Evolutionary conservation across 345 rosid genomes (phyloP).

Genomic region (Geranium rotundifolium): DNA sequence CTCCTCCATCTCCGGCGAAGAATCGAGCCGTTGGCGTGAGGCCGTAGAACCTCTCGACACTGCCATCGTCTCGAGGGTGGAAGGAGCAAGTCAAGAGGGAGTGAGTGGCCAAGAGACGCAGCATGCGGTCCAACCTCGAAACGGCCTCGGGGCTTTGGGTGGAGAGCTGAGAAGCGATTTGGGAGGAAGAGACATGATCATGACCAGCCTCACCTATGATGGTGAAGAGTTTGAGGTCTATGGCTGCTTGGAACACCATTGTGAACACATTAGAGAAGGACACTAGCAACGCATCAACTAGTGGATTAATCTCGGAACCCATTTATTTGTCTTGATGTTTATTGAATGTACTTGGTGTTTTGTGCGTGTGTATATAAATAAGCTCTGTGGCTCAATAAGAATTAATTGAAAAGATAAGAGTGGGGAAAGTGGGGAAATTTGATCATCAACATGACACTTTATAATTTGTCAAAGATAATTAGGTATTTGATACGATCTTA

Average conservation of each 20-base stretch:
- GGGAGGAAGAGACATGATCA: neutral
- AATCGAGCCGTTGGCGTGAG: constrained; percentile 4
- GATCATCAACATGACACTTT: too few species aligned
- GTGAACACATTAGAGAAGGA: too few species aligned
- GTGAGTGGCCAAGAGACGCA: constrained; percentile 9
- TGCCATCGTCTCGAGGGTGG: neutral
- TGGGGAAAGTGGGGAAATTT: too few species aligned
- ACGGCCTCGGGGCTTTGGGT: neutral
- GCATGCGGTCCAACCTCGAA: constrained; percentile 8
- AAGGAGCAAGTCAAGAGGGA: constrained; percentile 8
- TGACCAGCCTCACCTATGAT: constrained; percentile 8
- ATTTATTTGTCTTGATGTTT: too few species aligned
- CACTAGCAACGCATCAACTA: too few species aligned
- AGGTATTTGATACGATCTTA: too few species aligned
- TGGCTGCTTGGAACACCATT: constrained; percentile 9
- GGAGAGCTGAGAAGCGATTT: constrained; percentile 2
- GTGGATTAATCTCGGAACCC: too few species aligned
- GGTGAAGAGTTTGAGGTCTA: constrained; percentile 16
- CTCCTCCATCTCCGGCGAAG: constrained; percentile 1
- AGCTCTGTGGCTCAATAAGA: too few species aligned
- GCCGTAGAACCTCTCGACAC: constrained; percentile 8
- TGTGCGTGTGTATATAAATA: too few species aligned
- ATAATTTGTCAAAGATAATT: too few species aligned
- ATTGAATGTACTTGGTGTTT: too few species aligned
- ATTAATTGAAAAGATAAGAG: too few species aligned